Conservation (phyloP, 306 rosid species). For the Cotoneaster glaucophyllus region DNA sequence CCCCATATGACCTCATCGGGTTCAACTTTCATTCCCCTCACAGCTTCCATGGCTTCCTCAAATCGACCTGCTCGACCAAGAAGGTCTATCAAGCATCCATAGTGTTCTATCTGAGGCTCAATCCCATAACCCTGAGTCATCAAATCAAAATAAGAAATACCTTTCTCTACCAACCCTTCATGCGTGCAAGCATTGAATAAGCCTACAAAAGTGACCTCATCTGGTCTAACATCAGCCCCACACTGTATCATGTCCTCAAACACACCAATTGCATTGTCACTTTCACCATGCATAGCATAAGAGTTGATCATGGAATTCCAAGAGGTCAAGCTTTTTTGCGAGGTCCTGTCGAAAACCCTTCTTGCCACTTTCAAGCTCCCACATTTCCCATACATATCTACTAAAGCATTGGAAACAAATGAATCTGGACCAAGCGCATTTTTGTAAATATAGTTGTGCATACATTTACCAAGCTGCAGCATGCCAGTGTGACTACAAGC, state of each 20-base stretch:
- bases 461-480: slow-evolving; percentile 77
- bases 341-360: slow-evolving; percentile 48
- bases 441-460: slow-evolving; percentile 59
- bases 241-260: slow-evolving; percentile 49
- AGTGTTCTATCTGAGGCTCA: slow-evolving; percentile 61
- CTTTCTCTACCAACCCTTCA: slow-evolving; percentile 68
- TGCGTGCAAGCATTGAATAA: slow-evolving; percentile 80
- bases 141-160: slow-evolving; percentile 45
- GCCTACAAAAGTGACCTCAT: slow-evolving; percentile 67
- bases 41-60: slow-evolving; percentile 59
- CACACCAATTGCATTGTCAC: slow-evolving; percentile 39
- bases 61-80: slow-evolving; percentile 72
- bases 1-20: slow-evolving; percentile 90
- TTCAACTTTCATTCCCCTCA: slow-evolving; percentile 57
- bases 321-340: slow-evolving; percentile 40
- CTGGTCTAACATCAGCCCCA: slow-evolving; percentile 31
- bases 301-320: slow-evolving; percentile 87
- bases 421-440: slow-evolving; percentile 36
- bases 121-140: slow-evolving; percentile 43
- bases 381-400: slow-evolving; percentile 87
- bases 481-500: slow-evolving; percentile 74
- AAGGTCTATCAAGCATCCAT: slow-evolving; percentile 80
- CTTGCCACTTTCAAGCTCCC: slow-evolving; percentile 53
- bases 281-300: slow-evolving; percentile 59
- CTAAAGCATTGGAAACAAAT: slow-evolving; percentile 52